A percentile compares a stretch with the other conserved stretches of the same genome.
These are phyloP conservation scores for Gaertneriomyces sp. DNA, from an alignment of 192 early-diverging fungal genomes.

Conservation along the genomic window DNA sequence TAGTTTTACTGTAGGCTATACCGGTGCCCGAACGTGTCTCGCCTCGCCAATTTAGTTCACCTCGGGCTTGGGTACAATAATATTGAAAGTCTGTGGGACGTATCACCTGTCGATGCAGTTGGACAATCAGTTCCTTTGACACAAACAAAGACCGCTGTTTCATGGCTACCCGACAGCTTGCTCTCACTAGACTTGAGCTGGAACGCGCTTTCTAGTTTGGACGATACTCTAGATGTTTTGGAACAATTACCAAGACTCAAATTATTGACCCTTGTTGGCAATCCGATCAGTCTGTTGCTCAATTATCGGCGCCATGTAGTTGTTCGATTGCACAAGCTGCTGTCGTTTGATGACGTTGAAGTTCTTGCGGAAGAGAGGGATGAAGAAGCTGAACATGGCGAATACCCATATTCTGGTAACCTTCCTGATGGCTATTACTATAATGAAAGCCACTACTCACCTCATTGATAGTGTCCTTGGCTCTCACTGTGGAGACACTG, in stretches of 20 bases:
- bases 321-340: neutral
- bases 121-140: too few species aligned
- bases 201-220: conserved; percentile 22
- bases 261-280: conserved; percentile 24
- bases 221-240: conserved; percentile 17
- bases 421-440: neutral
- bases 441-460: neutral
- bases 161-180: conserved; percentile 15
- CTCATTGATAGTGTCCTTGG: neutral
- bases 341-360: neutral
- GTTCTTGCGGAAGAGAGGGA: neutral
- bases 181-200: conserved; percentile 30
- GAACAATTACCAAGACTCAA: conserved; percentile 21
- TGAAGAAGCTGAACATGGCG: neutral
- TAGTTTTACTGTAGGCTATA: conserved; percentile 5
- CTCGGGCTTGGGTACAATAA: conserved; percentile 32
- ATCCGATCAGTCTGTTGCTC: conserved; percentile 1
- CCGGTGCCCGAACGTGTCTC: conserved; percentile 19
- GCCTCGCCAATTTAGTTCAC: conserved; percentile 22
- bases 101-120: neutral
- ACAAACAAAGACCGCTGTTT: neutral
- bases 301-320: neutral
- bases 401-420: neutral
- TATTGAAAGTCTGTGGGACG: conserved; percentile 20
- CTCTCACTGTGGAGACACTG: neutral